Evolutionary conservation across 352 stramenopile species (phyloP), one percentile per base, ranked within the genome.

Genomic region (Pythium pyrilobum): DNA sequence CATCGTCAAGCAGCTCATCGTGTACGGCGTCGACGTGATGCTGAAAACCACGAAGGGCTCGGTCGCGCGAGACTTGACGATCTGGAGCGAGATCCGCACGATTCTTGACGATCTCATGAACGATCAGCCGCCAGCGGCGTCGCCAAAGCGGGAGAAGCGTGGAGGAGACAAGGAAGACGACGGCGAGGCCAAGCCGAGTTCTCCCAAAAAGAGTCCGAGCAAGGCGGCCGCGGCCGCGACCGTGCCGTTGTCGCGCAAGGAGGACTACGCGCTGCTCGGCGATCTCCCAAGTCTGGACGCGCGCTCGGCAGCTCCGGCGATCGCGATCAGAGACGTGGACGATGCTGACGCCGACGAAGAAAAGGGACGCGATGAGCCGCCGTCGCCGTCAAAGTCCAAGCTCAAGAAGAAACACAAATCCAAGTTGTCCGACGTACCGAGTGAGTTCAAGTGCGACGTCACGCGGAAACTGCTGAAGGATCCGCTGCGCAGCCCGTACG

Each of bases 231-330:
- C 56, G 15, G 45, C 45, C 16, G 18, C 48, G 8, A 18, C 32
- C 28, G 6, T 49, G 11, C 16, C 76, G 20, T 47, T 92, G 21
- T 87, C 77, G 10, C 75, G 81, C 15, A 92, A 92, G 60, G 83
- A 93, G 59, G 79, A 93, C 29, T 93, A 90, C 45, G 70, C 74
- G 27, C 52, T 93, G 9, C 67, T 93, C 2, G 83, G 83, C 2
- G 83, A 93, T 48, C 64, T 93, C 32, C 83, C 83, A 8, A 75
- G 59, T 21, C 41, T 90, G 3, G 67, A 83, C n/a, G 60, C 60
- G 13, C 57, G 51, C 6, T 24, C 56, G 0, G 44, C 61, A 11
- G 29, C 51, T 25, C 75, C 62, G 5, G 39, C 56, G 7, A 91
- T 85, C 34, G 74, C 60, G 16, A 89, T 89, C 57, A 70, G 83